These are phyloP conservation scores for Zopfia rhizophila DNA, from an alignment of 2,329 filamentous ascomycete genomes.

Conservation along the genomic window DNA sequence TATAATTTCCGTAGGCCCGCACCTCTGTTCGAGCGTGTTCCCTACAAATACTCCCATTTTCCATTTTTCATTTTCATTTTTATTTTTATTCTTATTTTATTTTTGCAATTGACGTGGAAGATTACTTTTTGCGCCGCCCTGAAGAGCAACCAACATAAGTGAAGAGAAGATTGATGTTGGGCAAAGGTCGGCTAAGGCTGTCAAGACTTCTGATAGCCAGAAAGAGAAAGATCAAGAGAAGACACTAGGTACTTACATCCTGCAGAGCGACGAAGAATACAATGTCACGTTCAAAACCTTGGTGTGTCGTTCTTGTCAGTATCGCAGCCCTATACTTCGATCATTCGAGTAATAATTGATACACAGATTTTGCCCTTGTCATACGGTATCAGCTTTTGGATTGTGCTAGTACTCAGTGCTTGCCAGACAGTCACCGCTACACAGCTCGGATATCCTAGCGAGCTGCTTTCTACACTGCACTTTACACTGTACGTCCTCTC, in stretches of 20 bases:
- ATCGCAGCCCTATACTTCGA: neutral
- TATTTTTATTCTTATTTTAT: too few species aligned
- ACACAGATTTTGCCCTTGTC: constrained; percentile 46
- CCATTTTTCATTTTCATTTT: too few species aligned
- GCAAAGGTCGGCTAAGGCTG: neutral
- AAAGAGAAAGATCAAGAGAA: constrained; percentile 26
- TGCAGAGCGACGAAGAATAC: constrained; percentile 48
- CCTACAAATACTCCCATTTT: too few species aligned
- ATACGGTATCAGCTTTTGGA: constrained; percentile 55
- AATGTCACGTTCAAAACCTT: constrained; percentile 55
- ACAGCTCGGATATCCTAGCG: constrained; percentile 47
- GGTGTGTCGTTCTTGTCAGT: constrained; percentile 47
- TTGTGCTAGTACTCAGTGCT: constrained; percentile 47
- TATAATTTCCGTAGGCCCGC: too few species aligned
- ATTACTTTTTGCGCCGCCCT: too few species aligned
- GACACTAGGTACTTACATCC: constrained; percentile 31
- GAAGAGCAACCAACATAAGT: too few species aligned
- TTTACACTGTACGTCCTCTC: constrained; percentile 40
- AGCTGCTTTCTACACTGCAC: constrained; percentile 48
- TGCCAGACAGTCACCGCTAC: constrained; percentile 44
- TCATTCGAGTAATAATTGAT: neutral
- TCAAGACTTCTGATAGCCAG: neutral
- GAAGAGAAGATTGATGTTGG: constrained; percentile 1
- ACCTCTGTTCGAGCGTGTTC: too few species aligned
- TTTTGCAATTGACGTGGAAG: too few species aligned